Percentiles rank a stretch among this genome's conserved stretches.
phyloP scores from a whole-genome alignment of 352 stramenopile genomes.

The Globisporangium orthogonon region DNA sequence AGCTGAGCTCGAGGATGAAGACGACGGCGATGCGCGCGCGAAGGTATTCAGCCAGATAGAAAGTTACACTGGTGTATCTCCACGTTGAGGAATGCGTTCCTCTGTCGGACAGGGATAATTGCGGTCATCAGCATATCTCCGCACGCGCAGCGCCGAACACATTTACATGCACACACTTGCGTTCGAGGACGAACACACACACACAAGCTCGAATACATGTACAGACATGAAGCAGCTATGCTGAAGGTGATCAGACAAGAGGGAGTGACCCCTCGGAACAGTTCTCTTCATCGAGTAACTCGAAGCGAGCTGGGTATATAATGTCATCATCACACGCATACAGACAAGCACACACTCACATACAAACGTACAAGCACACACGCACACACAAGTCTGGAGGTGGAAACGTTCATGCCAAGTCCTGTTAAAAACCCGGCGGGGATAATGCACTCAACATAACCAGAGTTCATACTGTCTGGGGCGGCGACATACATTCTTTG shows the following conservation, averaged over 20 bases:
- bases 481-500: constrained; percentile 83
- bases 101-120: constrained; percentile 88
- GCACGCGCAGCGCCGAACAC: constrained; percentile 13
- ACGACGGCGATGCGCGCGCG: neutral
- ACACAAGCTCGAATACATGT: constrained; percentile 5
- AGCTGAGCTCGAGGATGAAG: neutral
- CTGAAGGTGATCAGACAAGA: constrained; percentile 79
- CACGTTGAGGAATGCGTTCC: constrained; percentile 81
- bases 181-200: constrained; percentile 5
- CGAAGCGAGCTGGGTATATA: constrained; percentile 87
- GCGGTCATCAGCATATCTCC: constrained; percentile 73
- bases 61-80: constrained; percentile 89
- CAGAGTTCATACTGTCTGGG: constrained; percentile 77
- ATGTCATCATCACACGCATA: constrained; percentile 83
- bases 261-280: constrained; percentile 86
- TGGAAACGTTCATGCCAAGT: constrained; percentile 79
- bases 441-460: constrained; percentile 84
- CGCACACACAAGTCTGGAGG: constrained; percentile 5
- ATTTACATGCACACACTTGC: constrained; percentile 6
- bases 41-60: constrained; percentile 73
- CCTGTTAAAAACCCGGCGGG: constrained; percentile 74
- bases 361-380: constrained; percentile 15
- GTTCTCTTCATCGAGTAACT: constrained; percentile 86
- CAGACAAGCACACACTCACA: constrained; percentile 12
- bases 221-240: constrained; percentile 3